Conservation (phyloP, 495 filamentous ascomycete species). For the Penicillium antarcticum region DNA sequence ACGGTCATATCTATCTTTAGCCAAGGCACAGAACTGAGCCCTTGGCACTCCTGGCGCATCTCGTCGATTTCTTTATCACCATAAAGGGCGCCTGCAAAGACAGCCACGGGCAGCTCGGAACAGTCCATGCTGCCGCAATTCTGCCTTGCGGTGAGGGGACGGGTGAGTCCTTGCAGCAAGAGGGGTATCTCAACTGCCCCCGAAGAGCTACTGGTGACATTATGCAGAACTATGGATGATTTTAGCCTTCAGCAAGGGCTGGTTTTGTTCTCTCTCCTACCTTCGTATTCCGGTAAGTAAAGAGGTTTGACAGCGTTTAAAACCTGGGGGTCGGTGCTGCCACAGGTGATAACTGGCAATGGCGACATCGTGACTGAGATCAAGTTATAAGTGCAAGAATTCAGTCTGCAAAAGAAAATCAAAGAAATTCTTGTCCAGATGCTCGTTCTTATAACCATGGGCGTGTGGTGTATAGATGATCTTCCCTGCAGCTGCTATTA, state of each 20-base stretch:
- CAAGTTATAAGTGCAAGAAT: conserved; percentile 15
- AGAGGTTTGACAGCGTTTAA: conserved; percentile 22
- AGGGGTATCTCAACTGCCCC: conserved; percentile 22
- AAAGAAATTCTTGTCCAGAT: neutral
- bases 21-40: conserved; percentile 26
- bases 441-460: neutral
- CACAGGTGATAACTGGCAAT: conserved; percentile 27
- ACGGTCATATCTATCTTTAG: conserved; percentile 27
- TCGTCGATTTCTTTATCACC: conserved; percentile 20
- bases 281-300: conserved; percentile 32
- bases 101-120: conserved; percentile 21
- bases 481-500: too few species aligned
- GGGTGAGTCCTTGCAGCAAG: conserved; percentile 19
- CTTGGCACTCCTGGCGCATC: conserved; percentile 22
- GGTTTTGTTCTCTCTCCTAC: conserved; percentile 8
- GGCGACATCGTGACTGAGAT: conserved; percentile 14
- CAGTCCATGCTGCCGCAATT: conserved; percentile 29
- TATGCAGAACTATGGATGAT: conserved; percentile 23
- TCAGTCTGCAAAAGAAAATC: neutral
- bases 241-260: conserved; percentile 1
- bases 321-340: conserved; percentile 18
- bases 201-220: conserved; percentile 16
- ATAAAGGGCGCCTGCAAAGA: conserved; percentile 29
- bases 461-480: too few species aligned
- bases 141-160: conserved; percentile 8